Conservation (phyloP, 2,329 filamentous ascomycete species). For the Triangularia setosa region DNA sequence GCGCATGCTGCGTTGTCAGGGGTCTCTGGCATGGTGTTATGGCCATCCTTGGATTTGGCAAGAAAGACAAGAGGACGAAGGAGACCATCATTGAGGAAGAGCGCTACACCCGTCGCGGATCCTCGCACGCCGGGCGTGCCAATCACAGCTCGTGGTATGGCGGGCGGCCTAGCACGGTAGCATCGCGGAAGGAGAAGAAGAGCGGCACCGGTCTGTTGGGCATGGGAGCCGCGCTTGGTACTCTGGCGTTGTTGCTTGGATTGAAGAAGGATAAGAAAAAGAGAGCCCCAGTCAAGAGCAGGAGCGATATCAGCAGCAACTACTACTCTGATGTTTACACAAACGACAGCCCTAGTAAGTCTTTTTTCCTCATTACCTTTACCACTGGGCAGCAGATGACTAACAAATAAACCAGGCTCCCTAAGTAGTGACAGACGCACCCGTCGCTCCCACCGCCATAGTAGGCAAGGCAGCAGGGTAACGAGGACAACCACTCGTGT, state of each 20-base stretch:
- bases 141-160: slow-evolving; percentile 55
- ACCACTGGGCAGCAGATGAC: slow-evolving; percentile 9
- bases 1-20: slow-evolving; percentile 68
- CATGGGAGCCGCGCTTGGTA: slow-evolving; percentile 48
- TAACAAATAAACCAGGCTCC: slow-evolving; percentile 39
- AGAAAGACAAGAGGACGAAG: slow-evolving; percentile 44
- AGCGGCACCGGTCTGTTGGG: slow-evolving; percentile 51
- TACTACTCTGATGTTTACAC: slow-evolving; percentile 54
- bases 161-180: slow-evolving; percentile 41
- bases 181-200: slow-evolving; percentile 46
- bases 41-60: slow-evolving; percentile 58
- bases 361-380: slow-evolving; percentile 13
- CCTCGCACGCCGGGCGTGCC: slow-evolving; percentile 46
- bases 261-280: slow-evolving; percentile 48
- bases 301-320: slow-evolving; percentile 47
- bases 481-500: slow-evolving; percentile 29
- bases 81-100: slow-evolving; percentile 56
- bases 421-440: slow-evolving; percentile 26
- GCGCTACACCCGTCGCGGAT: slow-evolving; percentile 50
- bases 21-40: slow-evolving; percentile 57
- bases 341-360: slow-evolving; percentile 51
- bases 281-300: slow-evolving; percentile 37
- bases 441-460: slow-evolving; percentile 24
- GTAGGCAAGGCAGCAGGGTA: slow-evolving; percentile 26
- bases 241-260: slow-evolving; percentile 52